phyloP scores from a whole-genome alignment of 176 grass and related monocot genomes.

The Melocanna baccifera region DNA sequence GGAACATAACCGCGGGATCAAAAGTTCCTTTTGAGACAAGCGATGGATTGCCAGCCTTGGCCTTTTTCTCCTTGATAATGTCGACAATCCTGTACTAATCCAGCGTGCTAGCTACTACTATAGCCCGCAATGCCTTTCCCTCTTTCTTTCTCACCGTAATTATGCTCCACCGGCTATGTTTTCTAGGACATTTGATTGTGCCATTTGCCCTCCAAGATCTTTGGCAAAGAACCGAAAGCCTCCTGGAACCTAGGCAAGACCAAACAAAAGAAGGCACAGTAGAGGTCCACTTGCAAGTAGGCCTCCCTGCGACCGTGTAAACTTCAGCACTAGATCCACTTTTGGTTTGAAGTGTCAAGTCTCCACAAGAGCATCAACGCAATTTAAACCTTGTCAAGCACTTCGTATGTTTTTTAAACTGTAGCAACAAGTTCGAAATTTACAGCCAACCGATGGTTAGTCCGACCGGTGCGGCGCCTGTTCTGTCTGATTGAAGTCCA shows the following conservation, averaged over 20 bases:
- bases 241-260: conserved; percentile 6
- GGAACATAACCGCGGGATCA: not conserved
- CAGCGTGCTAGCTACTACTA: not conserved
- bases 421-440: not conserved
- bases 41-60: not conserved
- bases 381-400: not conserved
- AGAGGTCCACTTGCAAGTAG: not conserved
- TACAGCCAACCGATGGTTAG: not conserved
- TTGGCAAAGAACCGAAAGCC: conserved; percentile 22
- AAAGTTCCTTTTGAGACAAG: not conserved
- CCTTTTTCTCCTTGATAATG: conserved; percentile 33
- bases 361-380: not conserved
- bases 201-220: conserved; percentile 27
- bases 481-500: not conserved
- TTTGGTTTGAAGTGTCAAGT: not conserved
- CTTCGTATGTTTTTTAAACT: not conserved
- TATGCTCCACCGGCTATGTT: conserved; percentile 14
- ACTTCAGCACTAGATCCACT: not conserved
- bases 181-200: conserved; percentile 34
- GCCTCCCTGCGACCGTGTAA: not conserved
- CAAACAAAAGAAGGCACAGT: not conserved
- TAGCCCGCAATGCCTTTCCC: not conserved
- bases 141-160: conserved; percentile 19
- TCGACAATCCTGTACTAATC: not conserved
- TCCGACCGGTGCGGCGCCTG: not conserved